Evolutionary conservation across 179 eudicot genomes (phyloP).

Genomic region (Actinidia arguta): DNA sequence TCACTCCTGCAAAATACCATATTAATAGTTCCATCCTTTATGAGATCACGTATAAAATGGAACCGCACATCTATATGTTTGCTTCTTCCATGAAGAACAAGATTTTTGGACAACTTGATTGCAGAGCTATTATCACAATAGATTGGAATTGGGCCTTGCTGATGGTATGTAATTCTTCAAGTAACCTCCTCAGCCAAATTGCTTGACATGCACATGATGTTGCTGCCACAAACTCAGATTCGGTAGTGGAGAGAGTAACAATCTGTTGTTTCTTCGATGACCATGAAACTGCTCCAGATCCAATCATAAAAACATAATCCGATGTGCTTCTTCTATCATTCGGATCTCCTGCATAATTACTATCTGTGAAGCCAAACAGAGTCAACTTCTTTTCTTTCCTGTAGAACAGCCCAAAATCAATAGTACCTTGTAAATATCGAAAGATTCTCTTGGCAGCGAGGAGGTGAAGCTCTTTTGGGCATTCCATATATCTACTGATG

Average conservation of each 20-base stretch:
- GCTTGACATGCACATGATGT: slow-evolving; percentile 24
- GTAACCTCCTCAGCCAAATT: slow-evolving; percentile 18
- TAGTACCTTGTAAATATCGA: not conserved
- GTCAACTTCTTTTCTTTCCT: not conserved
- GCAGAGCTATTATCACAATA: slow-evolving; percentile 19
- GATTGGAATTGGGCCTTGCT: not conserved
- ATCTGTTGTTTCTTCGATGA: slow-evolving; percentile 15
- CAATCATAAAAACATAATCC: not conserved
- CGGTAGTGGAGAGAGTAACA: slow-evolving; percentile 11
- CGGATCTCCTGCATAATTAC: no score
- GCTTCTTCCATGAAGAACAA: slow-evolving; percentile 12
- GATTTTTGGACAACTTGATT: slow-evolving; percentile 24
- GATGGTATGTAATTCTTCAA: not conserved
- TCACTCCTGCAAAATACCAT: not conserved
- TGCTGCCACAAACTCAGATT: not conserved
- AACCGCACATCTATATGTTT: slow-evolving; percentile 17
- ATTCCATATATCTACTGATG: slow-evolving; percentile 1
- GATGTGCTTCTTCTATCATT: no score
- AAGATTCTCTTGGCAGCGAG: no score
- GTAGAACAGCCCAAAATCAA: not conserved
- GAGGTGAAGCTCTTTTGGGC: not conserved
- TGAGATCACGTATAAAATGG: slow-evolving; percentile 4
- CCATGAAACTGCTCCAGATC: slow-evolving; percentile 5
- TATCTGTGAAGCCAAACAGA: not conserved
- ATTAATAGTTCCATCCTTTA: slow-evolving; percentile 17